Evolutionary conservation across 257 asterid genomes (phyloP), one percentile per base, ranked within the genome.

Genomic region (Pogostemon cablin): DNA sequence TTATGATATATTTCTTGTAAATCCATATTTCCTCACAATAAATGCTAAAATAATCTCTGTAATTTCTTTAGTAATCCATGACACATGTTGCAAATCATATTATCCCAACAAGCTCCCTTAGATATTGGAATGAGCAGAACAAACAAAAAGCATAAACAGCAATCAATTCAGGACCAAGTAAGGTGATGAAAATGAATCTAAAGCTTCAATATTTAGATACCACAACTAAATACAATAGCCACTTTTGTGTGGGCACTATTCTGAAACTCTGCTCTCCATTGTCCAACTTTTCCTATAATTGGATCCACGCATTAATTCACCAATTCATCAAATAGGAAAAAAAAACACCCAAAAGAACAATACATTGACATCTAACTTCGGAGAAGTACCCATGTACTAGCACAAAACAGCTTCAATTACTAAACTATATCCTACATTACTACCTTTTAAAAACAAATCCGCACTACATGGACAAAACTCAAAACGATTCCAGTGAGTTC

Each of bases 21-120:
- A 17, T 43, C 34, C 59, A 10, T n/a, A 69, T 44, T 5, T 11
- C 8, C 48, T 25, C 9, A 17, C 32, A 66, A 12, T 54, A 75
- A 72, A 47, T 72, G 74, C 68, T 48, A 74, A 17, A 58, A 25
- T 47, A 68, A 53, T 48, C 43, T 53, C 2, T 9, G n/a, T 48
- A 53, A 61, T 40, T 60, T 61, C 15, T 25, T 11, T 0, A 8
- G 66, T 11, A 25, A 62, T 63, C 65, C 67, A 58, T 44, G 9
- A 50, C 53, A 55, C 6, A 12, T 9, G 35, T 48, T 61, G 3
- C 20, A 37, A 9, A 71, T 47, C 47, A 39, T 1, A 47, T 62
- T 67, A 39, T 56, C 63, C 56, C 62, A 46, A 62, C 32, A 63
- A 25, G 67, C 52, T 65, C 53, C 53, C 6, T 10, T 11, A 11